phyloP scores from a whole-genome alignment of 306 rosid genomes.

The Castanea crenata region DNA sequence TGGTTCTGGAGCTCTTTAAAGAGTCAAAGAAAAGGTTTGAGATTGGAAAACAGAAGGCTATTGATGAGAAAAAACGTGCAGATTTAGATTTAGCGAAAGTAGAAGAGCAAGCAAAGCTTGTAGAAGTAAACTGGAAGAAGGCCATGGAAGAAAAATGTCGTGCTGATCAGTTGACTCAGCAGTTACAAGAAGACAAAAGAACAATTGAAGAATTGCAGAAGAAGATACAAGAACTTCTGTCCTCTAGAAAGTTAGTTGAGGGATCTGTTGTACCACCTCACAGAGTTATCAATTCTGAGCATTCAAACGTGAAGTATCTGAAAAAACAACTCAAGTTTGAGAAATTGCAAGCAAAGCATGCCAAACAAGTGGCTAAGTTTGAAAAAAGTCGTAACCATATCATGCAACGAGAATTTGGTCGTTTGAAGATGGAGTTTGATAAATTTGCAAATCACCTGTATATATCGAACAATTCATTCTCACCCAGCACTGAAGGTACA shows the following conservation, averaged over 20 bases:
- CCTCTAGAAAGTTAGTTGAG: conserved; percentile 41
- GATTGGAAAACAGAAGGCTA: conserved; percentile 43
- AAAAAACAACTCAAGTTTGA: conserved; percentile 59
- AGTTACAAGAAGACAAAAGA: conserved; percentile 49
- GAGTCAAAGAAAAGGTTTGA: conserved; percentile 37
- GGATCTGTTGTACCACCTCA: conserved; percentile 31
- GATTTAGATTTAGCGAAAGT: conserved; percentile 40
- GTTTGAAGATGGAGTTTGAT: conserved; percentile 52
- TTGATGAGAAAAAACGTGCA: conserved; percentile 41
- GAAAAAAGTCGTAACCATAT: conserved; percentile 51
- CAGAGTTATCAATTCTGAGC: conserved; percentile 31
- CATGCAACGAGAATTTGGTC: conserved; percentile 53
- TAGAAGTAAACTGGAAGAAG: conserved; percentile 54
- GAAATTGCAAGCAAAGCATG: conserved; percentile 53
- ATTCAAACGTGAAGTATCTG: conserved; percentile 48
- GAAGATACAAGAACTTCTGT: conserved; percentile 41
- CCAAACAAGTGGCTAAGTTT: conserved; percentile 48
- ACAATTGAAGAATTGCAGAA: conserved; percentile 47
- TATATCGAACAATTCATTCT: conserved; percentile 44
- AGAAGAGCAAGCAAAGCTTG: conserved; percentile 49
- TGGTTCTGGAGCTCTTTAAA: conserved; percentile 26
- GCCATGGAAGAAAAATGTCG: conserved; percentile 50
- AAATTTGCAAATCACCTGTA: conserved; percentile 59
- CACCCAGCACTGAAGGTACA: conserved; percentile 38
- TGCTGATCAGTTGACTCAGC: conserved; percentile 51